phyloP scores from a whole-genome alignment of 1,284 basidiomycete genomes.

The Fomes fomentarius region DNA sequence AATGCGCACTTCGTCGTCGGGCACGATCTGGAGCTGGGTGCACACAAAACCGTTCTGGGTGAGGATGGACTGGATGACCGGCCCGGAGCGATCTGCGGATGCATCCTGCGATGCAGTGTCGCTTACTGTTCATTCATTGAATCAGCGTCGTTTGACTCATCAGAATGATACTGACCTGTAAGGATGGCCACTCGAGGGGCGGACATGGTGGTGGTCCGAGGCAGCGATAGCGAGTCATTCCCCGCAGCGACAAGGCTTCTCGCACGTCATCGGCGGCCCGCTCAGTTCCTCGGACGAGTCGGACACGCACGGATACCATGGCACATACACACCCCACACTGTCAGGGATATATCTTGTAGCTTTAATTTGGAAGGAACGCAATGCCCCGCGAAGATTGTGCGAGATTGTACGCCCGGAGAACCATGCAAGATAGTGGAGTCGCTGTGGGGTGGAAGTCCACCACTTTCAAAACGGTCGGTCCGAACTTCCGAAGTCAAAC shows the following conservation, averaged over 20 bases:
- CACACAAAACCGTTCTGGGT: slow-evolving; percentile 43
- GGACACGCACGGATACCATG: not conserved
- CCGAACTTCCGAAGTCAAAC: not conserved
- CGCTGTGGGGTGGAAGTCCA: too few relatives aligned
- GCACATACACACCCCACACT: not conserved
- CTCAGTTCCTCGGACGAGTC: not conserved
- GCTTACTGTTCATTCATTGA: slow-evolving; percentile 48
- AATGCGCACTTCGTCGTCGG: slow-evolving; percentile 66
- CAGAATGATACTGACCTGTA: slow-evolving; percentile 27
- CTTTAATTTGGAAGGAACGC: not conserved
- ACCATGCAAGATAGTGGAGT: too few relatives aligned
- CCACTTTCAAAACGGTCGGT: not conserved
- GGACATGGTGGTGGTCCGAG: slow-evolving; percentile 25
- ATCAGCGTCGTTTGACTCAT: not conserved
- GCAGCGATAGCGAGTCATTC: not conserved
- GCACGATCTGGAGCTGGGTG: slow-evolving; percentile 44
- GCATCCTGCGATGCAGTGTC: slow-evolving; percentile 63
- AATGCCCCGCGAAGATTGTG: too few relatives aligned
- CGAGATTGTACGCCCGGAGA: too few relatives aligned
- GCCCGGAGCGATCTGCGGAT: slow-evolving; percentile 66
- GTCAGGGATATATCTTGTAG: not conserved
- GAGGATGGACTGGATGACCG: slow-evolving; percentile 58
- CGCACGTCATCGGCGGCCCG: slow-evolving; percentile 7
- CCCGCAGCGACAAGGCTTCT: not conserved
- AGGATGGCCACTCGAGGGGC: slow-evolving; percentile 33